Base-by-base conservation (phyloP, 345 rosid species). In the Eucalyptus virginea region DNA sequence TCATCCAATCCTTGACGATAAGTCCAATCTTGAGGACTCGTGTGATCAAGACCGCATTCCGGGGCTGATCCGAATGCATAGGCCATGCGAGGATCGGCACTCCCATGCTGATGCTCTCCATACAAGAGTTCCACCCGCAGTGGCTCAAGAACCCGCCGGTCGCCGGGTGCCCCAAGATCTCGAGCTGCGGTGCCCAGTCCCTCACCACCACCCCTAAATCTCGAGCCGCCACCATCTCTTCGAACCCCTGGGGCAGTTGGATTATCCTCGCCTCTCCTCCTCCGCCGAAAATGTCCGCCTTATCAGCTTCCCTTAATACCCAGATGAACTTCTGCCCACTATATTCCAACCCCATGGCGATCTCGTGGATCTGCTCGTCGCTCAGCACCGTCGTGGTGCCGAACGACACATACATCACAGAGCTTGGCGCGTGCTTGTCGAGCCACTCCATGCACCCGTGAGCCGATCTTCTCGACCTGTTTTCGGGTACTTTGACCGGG, bases 111-210 rank as follows among this genome's bases (percentile, higher is more conserved):
- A 94, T 94, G 86, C 97, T 95, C 88, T 95, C 96, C 95, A 95
- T 91, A 89, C 96, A 93, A n/a, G 97, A 95, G 86, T 95, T 95
- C 97, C 97, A 95, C 11, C 96, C 97, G 52, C 97, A 95, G 47
- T 95, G 95, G 89, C 95, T 94, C 88, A 95, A 88, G 62, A 95
- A 95, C 21, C 95, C 95, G 6, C 95, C 94, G 1, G 90, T 91
- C 42, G 94, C 90, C 5, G 51, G 87, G 87, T 95, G 96, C 19
- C 91, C 94, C 40, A 95, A 89, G 48, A 95, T 94, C 89, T 94
- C 96, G 4, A 94, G 89, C 60, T 95, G 97, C 1, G 96, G 97
- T 6, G 93, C 95, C 97, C 97, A 95, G 15, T 94, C 97, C 88
- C 96, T 90, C 54, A 93, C 91, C 49, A 94, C 87, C 24, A 94